These are phyloP conservation scores for Nymphaea thermarum DNA, from an alignment of 164 flowering plant genomes.

Conservation along the genomic window DNA sequence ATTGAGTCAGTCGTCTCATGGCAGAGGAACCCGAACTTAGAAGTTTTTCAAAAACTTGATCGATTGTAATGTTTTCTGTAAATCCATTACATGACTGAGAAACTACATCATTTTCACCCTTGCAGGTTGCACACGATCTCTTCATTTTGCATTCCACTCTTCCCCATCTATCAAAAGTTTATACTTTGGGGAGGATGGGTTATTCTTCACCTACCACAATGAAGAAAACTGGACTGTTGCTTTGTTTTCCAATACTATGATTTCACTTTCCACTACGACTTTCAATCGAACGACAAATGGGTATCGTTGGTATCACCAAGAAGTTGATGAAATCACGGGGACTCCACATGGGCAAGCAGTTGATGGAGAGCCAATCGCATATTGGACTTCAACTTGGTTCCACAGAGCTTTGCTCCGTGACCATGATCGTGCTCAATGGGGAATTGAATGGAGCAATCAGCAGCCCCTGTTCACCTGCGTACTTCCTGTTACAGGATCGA, in stretches of 20 bases:
- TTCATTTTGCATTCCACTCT: constrained; percentile 22
- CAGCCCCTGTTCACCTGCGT: constrained; percentile 21
- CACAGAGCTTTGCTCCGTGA: constrained; percentile 15
- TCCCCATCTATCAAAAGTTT: constrained; percentile 31
- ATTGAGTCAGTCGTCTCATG: background rate
- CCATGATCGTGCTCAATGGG: constrained; percentile 22
- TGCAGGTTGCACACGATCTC: constrained; percentile 43
- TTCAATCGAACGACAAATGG: background rate
- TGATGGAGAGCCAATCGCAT: background rate
- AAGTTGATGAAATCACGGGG: constrained; percentile 25
- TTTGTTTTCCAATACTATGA: constrained; percentile 28
- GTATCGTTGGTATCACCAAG: constrained; percentile 28
- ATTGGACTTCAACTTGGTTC: constrained; percentile 26
- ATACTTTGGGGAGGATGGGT: constrained; percentile 35
- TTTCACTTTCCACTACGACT: background rate
- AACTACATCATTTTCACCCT: background rate
- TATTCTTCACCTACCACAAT: constrained; percentile 28
- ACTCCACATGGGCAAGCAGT: constrained; percentile 18
- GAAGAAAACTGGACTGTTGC: constrained; percentile 20
- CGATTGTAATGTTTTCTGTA: background rate
- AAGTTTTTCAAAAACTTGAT: no score
- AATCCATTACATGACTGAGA: background rate
- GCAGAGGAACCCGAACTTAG: background rate
- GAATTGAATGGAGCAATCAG: constrained; percentile 19
- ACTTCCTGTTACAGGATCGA: constrained; percentile 14